These are phyloP conservation scores for Diplosphaera chodatii DNA, from an alignment of 139 green algal species.

Conservation along the genomic window DNA sequence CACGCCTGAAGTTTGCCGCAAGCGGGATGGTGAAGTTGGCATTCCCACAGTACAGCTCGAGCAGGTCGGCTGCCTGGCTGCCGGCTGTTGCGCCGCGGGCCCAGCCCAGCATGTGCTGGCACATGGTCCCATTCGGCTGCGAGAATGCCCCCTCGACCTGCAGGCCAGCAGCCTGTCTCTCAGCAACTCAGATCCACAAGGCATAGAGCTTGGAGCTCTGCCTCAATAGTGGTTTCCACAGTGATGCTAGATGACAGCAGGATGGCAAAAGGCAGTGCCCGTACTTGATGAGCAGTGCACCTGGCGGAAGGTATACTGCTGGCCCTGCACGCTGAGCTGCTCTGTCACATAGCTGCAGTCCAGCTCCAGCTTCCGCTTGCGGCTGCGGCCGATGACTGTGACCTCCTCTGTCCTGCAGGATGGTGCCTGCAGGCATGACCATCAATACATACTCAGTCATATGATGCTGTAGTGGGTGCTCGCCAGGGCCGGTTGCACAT, in stretches of 20 bases:
- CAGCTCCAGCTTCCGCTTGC: constrained; percentile 75
- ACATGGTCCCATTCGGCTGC: constrained; percentile 85
- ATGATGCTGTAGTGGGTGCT: too few relatives aligned
- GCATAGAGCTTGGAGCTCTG: too few relatives aligned
- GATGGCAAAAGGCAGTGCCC: too few relatives aligned
- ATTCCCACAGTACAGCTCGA: constrained; percentile 95
- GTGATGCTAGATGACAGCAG: too few relatives aligned
- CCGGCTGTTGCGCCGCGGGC: constrained; percentile 36
- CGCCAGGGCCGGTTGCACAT: too few relatives aligned
- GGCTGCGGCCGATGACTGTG: constrained; percentile 38
- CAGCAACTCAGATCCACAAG: too few relatives aligned
- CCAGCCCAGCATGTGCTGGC: constrained; percentile 84
- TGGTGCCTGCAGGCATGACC: background rate
- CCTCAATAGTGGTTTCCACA: background rate
- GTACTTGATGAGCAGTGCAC: too few relatives aligned
- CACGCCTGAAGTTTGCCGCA: constrained; percentile 67
- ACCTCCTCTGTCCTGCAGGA: background rate
- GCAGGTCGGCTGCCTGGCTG: constrained; percentile 34
- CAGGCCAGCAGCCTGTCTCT: too few relatives aligned
- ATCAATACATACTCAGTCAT: too few relatives aligned
- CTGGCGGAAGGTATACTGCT: constrained; percentile 33
- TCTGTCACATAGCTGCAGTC: constrained; percentile 70
- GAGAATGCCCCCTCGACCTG: constrained; percentile 83
- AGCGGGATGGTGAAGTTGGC: constrained; percentile 90
- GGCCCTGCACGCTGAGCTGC: constrained; percentile 36